Percentiles rank a stretch among this genome's conserved stretches.
These are phyloP conservation scores for Metschnikowia matae DNA, from an alignment of 805 yeast genomes.

Conservation along the genomic window DNA sequence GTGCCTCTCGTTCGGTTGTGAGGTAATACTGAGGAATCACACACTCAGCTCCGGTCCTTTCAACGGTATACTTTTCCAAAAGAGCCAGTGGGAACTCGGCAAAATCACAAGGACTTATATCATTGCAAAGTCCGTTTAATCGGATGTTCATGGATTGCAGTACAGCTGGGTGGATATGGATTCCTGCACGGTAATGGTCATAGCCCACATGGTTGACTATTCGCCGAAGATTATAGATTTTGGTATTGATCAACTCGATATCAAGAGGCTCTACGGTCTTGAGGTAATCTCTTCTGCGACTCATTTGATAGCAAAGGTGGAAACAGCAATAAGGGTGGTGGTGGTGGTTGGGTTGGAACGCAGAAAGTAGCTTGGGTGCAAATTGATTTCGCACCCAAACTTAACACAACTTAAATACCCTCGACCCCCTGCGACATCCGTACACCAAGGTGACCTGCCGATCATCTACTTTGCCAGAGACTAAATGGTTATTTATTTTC, in stretches of 20 bases:
- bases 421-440: no score
- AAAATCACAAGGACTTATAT: slow-evolving; percentile 14
- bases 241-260: slow-evolving; percentile 9
- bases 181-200: slow-evolving; percentile 13
- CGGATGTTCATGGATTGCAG: background rate
- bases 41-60: slow-evolving; percentile 7
- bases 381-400: background rate
- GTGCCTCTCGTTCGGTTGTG: slow-evolving; percentile 8
- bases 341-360: background rate
- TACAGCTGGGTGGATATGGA: slow-evolving; percentile 1
- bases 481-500: no score
- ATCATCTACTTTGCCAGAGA: no score
- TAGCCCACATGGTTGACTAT: slow-evolving; percentile 8
- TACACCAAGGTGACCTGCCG: no score
- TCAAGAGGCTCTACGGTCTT: slow-evolving; percentile 10
- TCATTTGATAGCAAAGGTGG: slow-evolving; percentile 7
- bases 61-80: slow-evolving; percentile 5
- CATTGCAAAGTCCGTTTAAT: slow-evolving; percentile 5
- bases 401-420: no score
- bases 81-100: slow-evolving; percentile 8
- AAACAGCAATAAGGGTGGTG: background rate
- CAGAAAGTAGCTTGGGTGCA: slow-evolving; percentile 2
- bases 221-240: slow-evolving; percentile 7
- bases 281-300: slow-evolving; percentile 7
- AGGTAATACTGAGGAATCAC: slow-evolving; percentile 11